A percentile compares a stretch with the other conserved stretches of the same genome.
Conservation (phyloP, 2,329 filamentous ascomycete genomes). For the Exophiala calicioides region DNA sequence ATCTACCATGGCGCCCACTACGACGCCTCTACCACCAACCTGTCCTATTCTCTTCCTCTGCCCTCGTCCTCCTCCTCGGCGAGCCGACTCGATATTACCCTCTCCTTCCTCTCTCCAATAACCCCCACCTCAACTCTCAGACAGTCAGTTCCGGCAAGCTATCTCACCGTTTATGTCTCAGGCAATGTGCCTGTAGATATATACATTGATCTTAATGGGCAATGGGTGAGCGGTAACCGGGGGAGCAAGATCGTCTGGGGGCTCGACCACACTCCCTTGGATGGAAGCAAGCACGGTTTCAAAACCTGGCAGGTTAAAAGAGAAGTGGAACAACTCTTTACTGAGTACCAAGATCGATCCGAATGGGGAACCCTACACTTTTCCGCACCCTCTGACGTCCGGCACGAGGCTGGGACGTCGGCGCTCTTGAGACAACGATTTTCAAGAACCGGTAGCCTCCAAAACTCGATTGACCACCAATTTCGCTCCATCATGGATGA, state of each 20-base stretch:
- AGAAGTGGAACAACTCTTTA: conserved; percentile 64
- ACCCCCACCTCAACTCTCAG: conserved; percentile 78
- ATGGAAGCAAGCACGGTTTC: conserved; percentile 42
- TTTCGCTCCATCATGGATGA: conserved; percentile 73
- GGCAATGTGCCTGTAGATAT: conserved; percentile 65
- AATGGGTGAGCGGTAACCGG: conserved; percentile 79
- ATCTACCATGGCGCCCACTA: conserved; percentile 63
- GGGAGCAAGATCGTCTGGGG: conserved; percentile 71
- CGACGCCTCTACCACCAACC: conserved; percentile 70
- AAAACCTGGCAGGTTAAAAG: conserved; percentile 47
- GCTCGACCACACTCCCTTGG: conserved; percentile 50
- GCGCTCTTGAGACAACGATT: conserved; percentile 67
- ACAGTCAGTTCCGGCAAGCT: conserved; percentile 80
- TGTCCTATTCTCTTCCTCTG: conserved; percentile 63
- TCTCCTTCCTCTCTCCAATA: conserved; percentile 73
- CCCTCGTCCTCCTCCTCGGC: conserved; percentile 40
- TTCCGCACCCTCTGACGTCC: conserved; percentile 66
- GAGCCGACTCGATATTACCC: conserved; percentile 49
- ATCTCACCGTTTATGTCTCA: conserved; percentile 69
- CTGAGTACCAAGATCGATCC: conserved; percentile 70
- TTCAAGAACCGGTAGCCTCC: conserved; percentile 64
- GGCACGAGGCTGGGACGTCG: conserved; percentile 72
- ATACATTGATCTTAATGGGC: conserved; percentile 70
- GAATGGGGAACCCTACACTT: conserved; percentile 86
- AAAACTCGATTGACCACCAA: conserved; percentile 65